These are phyloP conservation scores for Adansonia gregorii DNA, from an alignment of 441 rosid species.

Conservation along the genomic window DNA sequence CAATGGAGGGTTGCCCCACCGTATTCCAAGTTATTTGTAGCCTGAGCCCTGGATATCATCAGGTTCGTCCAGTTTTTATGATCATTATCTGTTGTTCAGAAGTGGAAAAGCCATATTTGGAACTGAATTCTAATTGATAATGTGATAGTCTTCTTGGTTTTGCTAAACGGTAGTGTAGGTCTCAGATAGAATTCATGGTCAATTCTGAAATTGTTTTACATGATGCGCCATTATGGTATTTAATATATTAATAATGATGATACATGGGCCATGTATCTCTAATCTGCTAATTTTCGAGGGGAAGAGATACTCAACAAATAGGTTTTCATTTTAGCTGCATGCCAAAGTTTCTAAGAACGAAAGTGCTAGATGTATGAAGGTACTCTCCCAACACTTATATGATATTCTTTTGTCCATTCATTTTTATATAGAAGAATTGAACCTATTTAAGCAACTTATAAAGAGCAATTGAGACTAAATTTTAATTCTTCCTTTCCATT, in stretches of 20 bases:
- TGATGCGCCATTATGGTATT: background rate
- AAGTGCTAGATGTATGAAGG: background rate
- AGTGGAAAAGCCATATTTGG: background rate
- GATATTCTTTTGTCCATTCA: background rate
- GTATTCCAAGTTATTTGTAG: constrained; percentile 86
- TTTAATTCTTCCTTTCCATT: background rate
- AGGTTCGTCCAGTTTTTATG: constrained; percentile 51
- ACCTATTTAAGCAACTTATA: background rate
- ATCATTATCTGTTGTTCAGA: background rate
- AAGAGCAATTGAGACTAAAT: background rate
- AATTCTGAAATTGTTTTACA: background rate
- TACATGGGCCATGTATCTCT: background rate
- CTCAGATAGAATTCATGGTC: background rate
- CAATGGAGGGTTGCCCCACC: constrained; percentile 84
- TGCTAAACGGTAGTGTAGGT: background rate
- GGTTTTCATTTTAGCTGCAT: background rate
- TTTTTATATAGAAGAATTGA: background rate
- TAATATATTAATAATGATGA: background rate
- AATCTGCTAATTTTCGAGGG: background rate
- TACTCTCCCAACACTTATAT: background rate
- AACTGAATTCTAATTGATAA: background rate
- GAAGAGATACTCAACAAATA: background rate
- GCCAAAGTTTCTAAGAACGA: background rate
- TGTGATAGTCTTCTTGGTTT: background rate
- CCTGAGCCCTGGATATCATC: constrained; percentile 87